phyloP scores from a whole-genome alignment of 495 filamentous ascomycete species.

The Aspergillus ostianus region DNA sequence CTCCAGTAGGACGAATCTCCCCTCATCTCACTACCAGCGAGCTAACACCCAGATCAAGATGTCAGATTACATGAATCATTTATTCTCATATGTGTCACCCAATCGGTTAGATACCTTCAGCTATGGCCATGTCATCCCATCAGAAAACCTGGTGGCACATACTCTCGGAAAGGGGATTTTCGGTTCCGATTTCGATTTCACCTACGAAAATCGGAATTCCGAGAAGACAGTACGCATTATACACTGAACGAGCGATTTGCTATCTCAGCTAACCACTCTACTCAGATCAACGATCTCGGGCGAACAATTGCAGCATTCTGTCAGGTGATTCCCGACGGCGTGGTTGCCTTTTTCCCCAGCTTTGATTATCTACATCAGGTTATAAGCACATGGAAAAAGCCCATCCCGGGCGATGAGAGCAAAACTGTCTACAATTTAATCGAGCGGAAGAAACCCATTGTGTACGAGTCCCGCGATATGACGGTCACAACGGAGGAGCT shows the following conservation, averaged over 20 bases:
- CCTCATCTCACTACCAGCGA: conserved; percentile 7
- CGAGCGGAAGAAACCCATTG: conserved; percentile 60
- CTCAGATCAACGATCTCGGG: conserved; percentile 73
- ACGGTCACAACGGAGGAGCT: conserved; percentile 56
- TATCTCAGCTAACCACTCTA: not conserved
- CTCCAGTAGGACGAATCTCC: conserved; percentile 53
- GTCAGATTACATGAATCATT: conserved; percentile 77
- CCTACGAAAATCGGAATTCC: conserved; percentile 68
- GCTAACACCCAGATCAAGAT: conserved; percentile 48
- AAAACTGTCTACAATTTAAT: conserved; percentile 39
- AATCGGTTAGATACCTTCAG: conserved; percentile 74
- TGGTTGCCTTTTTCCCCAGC: conserved; percentile 96
- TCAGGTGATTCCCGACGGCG: conserved; percentile 75
- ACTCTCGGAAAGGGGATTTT: conserved; percentile 53
- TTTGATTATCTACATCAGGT: conserved; percentile 85
- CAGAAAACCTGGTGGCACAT: conserved; percentile 74
- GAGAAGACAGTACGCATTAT: conserved; percentile 48
- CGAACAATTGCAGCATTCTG: conserved; percentile 68
- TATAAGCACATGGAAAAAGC: conserved; percentile 61
- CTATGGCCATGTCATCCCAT: conserved; percentile 91
- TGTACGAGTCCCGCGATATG: conserved; percentile 61
- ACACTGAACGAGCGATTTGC: not conserved
- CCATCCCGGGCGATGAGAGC: conserved; percentile 26
- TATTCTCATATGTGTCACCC: conserved; percentile 73
- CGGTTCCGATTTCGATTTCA: conserved; percentile 77